Evolutionary conservation across 73 alveolate genomes (phyloP).

Genomic region (Paramecium pentaurelia): DNA sequence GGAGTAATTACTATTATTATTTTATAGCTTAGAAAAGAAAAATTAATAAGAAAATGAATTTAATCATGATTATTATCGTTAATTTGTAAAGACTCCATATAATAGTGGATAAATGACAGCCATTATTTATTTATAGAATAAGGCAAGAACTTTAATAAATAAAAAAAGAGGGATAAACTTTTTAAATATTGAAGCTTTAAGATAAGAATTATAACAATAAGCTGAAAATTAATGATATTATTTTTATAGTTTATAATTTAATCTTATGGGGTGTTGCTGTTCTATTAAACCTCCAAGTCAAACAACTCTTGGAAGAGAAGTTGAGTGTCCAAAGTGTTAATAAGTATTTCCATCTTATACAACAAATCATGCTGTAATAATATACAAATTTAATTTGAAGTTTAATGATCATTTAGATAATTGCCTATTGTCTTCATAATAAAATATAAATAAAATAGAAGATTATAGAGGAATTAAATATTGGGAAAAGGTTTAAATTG

Average conservation of each 20-base stretch:
- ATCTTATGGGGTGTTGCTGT: constrained; percentile 44
- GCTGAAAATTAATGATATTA: not conserved
- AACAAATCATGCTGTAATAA: not conserved
- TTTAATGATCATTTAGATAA: constrained; percentile 39
- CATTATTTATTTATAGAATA: not conserved
- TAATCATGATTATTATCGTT: not conserved
- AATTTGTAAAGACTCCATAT: not conserved
- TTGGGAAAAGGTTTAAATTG: constrained; percentile 42
- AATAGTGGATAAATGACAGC: constrained; percentile 31
- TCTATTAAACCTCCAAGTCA: not conserved
- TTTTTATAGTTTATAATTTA: not conserved
- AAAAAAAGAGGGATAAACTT: constrained; percentile 14
- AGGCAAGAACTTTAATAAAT: not conserved
- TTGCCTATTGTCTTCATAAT: constrained; percentile 2
- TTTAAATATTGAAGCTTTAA: not conserved
- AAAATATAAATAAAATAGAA: not conserved
- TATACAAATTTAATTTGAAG: not conserved
- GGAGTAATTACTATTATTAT: not conserved
- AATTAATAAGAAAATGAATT: not conserved
- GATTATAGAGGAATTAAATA: constrained; percentile 17
- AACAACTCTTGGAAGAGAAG: constrained; percentile 30
- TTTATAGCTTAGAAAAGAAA: not conserved
- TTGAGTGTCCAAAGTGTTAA: constrained; percentile 16
- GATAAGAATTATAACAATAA: not conserved
- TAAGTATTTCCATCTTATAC: not conserved